These are phyloP conservation scores for Quercus lobata DNA, from an alignment of 331 rosid genomes.

Conservation along the genomic window DNA sequence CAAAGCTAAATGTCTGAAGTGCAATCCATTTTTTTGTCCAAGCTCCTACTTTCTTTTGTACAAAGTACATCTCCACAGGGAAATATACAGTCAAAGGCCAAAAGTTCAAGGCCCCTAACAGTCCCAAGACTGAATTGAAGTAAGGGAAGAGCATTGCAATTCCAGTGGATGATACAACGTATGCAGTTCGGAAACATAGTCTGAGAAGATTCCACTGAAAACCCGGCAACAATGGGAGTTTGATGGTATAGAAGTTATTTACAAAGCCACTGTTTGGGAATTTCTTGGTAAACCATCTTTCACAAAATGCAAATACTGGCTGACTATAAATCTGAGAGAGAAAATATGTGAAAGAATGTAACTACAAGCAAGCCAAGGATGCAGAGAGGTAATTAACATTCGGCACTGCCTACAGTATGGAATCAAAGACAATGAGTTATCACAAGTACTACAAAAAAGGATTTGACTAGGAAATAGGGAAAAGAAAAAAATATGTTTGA, in stretches of 20 bases:
- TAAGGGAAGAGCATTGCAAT: conserved; percentile 74
- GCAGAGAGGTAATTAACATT: not conserved
- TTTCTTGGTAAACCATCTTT: conserved; percentile 52
- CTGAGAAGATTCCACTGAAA: conserved; percentile 47
- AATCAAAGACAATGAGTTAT: too few species aligned
- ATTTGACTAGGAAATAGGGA: too few species aligned
- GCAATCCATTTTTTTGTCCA: conserved; percentile 73
- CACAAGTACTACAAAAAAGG: too few species aligned
- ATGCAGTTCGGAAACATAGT: conserved; percentile 60
- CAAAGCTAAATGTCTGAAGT: conserved; percentile 49
- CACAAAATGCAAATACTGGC: conserved; percentile 53
- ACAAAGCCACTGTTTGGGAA: conserved; percentile 58
- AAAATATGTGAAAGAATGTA: not conserved
- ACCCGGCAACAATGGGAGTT: conserved; percentile 43
- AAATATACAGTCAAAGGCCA: conserved; percentile 83
- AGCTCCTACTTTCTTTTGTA: conserved; percentile 54
- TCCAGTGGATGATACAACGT: conserved; percentile 63
- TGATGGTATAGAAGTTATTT: conserved; percentile 38
- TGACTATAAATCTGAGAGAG: conserved; percentile 54
- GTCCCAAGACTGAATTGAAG: conserved; percentile 79
- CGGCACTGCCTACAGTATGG: too few species aligned
- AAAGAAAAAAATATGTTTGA: too few species aligned
- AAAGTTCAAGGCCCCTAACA: conserved; percentile 73
- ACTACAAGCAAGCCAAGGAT: not conserved
- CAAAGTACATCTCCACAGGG: conserved; percentile 83